phyloP scores from a whole-genome alignment of 2,329 filamentous ascomycete genomes.

The Paecilomyces formosus region DNA sequence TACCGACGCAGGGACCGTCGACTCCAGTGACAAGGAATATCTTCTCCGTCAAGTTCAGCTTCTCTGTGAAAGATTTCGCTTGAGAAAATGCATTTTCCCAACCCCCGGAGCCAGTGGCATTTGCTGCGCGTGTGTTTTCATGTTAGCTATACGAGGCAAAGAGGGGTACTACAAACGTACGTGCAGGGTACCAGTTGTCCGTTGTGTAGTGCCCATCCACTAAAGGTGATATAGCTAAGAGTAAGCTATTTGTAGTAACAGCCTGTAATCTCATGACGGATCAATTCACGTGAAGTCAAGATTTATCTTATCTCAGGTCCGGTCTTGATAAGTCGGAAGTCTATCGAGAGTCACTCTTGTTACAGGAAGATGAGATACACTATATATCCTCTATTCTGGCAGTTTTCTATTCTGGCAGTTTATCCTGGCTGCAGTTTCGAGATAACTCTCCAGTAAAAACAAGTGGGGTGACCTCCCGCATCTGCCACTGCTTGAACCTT shows the following conservation, averaged over 20 bases:
- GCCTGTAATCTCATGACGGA: background rate
- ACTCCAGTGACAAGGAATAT: slow-evolving; percentile 20
- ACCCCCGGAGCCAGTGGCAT: slow-evolving; percentile 9
- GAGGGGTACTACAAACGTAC: background rate
- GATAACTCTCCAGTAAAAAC: background rate
- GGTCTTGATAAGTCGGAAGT: background rate
- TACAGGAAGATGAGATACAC: background rate
- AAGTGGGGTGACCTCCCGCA: background rate
- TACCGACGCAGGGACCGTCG: slow-evolving; percentile 21
- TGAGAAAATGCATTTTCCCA: slow-evolving; percentile 9
- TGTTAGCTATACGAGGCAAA: background rate
- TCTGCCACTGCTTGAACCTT: background rate
- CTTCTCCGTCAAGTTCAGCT: slow-evolving; percentile 12
- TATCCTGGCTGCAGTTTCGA: background rate
- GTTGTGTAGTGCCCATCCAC: background rate
- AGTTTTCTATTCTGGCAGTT: no score
- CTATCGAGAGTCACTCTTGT: background rate
- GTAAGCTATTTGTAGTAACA: background rate
- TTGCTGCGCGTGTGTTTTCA: slow-evolving; percentile 1
- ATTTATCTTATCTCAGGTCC: background rate
- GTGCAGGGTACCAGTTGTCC: background rate
- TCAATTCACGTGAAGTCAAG: background rate
- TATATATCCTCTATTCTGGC: background rate
- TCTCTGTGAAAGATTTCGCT: slow-evolving; percentile 5
- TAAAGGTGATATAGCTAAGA: background rate